These are phyloP conservation scores for Phyllosticta capitalensis DNA, from an alignment of 2,329 filamentous ascomycete species.

Conservation along the genomic window DNA sequence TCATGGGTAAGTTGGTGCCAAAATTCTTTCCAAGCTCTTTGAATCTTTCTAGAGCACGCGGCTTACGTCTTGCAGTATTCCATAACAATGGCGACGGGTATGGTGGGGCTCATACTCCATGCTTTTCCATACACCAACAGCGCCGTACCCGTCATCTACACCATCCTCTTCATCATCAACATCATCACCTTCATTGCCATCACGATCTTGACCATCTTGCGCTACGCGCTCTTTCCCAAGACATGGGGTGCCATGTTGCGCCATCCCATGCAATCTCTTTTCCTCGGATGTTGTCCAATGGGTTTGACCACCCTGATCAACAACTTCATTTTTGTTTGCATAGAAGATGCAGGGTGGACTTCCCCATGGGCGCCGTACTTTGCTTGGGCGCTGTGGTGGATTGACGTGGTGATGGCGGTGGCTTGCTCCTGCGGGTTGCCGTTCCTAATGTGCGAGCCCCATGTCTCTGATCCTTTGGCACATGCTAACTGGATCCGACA, in stretches of 20 bases:
- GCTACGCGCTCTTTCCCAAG: conserved; percentile 56
- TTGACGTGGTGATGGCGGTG: conserved; percentile 37
- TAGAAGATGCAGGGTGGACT: conserved; percentile 15
- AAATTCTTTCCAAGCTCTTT: neutral
- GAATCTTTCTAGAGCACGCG: neutral
- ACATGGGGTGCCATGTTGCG: conserved; percentile 58
- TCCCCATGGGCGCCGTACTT: conserved; percentile 46
- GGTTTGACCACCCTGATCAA: conserved; percentile 59
- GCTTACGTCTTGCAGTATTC: conserved; percentile 16
- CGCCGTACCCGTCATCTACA: conserved; percentile 51
- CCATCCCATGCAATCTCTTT: conserved; percentile 58
- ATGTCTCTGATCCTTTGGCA: neutral
- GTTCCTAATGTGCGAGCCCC: conserved; percentile 43
- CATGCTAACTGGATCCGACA: neutral
- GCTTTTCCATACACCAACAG: conserved; percentile 50
- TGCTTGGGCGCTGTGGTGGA: conserved; percentile 42
- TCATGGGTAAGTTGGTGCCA: conserved; percentile 18
- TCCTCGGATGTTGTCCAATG: conserved; percentile 60
- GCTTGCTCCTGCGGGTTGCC: conserved; percentile 44
- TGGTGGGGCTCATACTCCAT: conserved; percentile 54
- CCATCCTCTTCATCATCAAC: conserved; percentile 53
- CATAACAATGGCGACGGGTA: conserved; percentile 53
- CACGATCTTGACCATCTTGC: conserved; percentile 43
- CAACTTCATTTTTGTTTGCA: conserved; percentile 52
- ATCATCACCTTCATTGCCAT: conserved; percentile 48